phyloP scores from a whole-genome alignment of 495 filamentous ascomycete species.

The Hyaloscypha finlandica region DNA sequence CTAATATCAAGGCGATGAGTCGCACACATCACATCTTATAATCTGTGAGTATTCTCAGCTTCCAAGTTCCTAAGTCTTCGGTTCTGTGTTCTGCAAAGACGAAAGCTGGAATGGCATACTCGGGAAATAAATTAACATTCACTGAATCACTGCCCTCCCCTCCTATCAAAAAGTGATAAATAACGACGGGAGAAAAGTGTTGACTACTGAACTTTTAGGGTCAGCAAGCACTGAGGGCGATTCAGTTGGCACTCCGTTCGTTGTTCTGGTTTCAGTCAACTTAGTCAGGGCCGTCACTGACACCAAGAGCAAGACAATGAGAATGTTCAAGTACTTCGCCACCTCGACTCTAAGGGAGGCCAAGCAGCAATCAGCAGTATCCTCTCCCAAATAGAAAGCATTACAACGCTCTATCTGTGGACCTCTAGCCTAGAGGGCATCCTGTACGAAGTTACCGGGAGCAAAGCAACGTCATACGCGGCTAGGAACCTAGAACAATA shows the following conservation, averaged over 20 bases:
- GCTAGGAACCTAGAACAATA: not conserved
- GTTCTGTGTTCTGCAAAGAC: too few relatives aligned
- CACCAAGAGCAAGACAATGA: not conserved
- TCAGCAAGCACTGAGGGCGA: not conserved
- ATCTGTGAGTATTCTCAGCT: not conserved
- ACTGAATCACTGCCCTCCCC: too few relatives aligned
- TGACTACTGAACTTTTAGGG: too few relatives aligned
- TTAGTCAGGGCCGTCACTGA: not conserved
- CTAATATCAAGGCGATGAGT: not conserved
- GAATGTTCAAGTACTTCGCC: not conserved
- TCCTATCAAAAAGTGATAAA: too few relatives aligned
- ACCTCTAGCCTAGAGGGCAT: not conserved
- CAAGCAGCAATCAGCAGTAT: not conserved
- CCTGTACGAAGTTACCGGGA: not conserved
- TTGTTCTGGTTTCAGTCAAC: constrained; percentile 1
- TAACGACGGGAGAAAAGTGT: too few relatives aligned
- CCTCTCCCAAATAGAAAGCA: constrained; percentile 1
- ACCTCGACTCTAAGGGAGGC: not conserved
- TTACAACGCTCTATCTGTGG: not conserved
- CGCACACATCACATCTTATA: not conserved
- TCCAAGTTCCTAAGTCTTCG: too few relatives aligned
- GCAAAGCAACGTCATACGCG: not conserved
- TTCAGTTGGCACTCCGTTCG: not conserved
- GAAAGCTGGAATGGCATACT: too few relatives aligned
- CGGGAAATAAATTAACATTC: too few relatives aligned